Conservation (phyloP, 2,329 filamentous ascomycete genomes). For the Trichoderma semiorbis region DNA sequence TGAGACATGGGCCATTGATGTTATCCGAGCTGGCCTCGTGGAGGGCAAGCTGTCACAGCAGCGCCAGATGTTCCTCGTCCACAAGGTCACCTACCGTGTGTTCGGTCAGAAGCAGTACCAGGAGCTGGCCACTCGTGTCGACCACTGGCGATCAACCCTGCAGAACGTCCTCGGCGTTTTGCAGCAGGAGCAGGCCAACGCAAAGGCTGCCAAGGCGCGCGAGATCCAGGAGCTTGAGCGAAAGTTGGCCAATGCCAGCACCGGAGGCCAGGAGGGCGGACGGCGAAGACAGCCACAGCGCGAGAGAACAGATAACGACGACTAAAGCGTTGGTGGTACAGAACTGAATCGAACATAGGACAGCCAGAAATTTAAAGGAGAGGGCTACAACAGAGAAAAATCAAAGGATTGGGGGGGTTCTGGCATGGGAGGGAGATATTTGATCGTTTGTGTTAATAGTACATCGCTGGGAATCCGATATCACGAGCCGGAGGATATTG, state of each 20-base stretch:
- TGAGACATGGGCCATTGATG: slow-evolving; percentile 98
- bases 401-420: slow-evolving; percentile 20
- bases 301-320: slow-evolving; percentile 55
- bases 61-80: slow-evolving; percentile 89
- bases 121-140: slow-evolving; percentile 84
- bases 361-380: not conserved
- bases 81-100: slow-evolving; percentile 92
- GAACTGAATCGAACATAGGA: slow-evolving; percentile 4
- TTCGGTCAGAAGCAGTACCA: slow-evolving; percentile 98
- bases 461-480: slow-evolving; percentile 29
- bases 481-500: slow-evolving; percentile 31
- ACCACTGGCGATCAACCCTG: slow-evolving; percentile 85
- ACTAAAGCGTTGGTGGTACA: slow-evolving; percentile 36
- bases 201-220: slow-evolving; percentile 71
- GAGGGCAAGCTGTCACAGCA: slow-evolving; percentile 95
- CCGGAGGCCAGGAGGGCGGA: slow-evolving; percentile 29
- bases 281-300: slow-evolving; percentile 34
- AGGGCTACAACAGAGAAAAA: not conserved
- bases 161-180: slow-evolving; percentile 75
- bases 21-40: slow-evolving; percentile 90
- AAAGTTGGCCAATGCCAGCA: slow-evolving; percentile 50
- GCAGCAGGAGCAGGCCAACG: slow-evolving; percentile 75
- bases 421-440: slow-evolving; percentile 18
- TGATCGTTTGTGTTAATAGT: slow-evolving; percentile 34
- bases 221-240: slow-evolving; percentile 69